A percentile compares a stretch with the other conserved stretches of the same genome.
These are phyloP conservation scores for Acer saccharum DNA, from an alignment of 345 rosid species.

Conservation along the genomic window DNA sequence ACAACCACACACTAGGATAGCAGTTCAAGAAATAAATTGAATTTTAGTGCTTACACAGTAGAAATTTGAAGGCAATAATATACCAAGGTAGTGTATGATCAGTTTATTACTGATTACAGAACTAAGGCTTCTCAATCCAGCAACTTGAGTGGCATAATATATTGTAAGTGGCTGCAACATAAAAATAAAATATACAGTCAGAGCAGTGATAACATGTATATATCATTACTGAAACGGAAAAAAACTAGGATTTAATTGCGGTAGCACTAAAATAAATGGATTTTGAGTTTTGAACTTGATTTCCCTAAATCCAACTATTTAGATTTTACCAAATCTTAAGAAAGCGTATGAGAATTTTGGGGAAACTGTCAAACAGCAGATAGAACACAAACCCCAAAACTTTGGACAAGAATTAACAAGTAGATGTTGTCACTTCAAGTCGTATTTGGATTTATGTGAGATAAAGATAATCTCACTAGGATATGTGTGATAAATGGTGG, in stretches of 20 bases:
- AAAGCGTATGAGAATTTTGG: not conserved
- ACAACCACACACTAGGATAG: not conserved
- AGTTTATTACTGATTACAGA: slow-evolving; percentile 41
- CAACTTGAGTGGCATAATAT: slow-evolving; percentile 62
- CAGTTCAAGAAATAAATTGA: slow-evolving; percentile 7
- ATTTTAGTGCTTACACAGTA: slow-evolving; percentile 3
- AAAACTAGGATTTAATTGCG: not conserved
- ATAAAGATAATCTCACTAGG: not conserved
- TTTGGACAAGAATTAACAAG: not conserved
- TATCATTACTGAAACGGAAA: slow-evolving; percentile 9
- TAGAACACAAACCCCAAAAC: not conserved
- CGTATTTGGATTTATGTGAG: not conserved
- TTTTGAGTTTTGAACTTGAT: not conserved
- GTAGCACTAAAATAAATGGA: not conserved
- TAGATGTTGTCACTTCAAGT: not conserved
- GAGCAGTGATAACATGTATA: slow-evolving; percentile 7
- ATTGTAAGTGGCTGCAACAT: slow-evolving; percentile 77
- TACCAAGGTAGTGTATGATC: slow-evolving; percentile 92
- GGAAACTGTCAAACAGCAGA: not conserved
- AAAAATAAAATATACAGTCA: not conserved
- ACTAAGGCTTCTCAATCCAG: slow-evolving; percentile 39
- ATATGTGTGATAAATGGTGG: not conserved
- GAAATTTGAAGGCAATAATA: slow-evolving; percentile 20
- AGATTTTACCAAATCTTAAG: not conserved
- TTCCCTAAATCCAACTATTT: slow-evolving; percentile 12